Base-by-base conservation (phyloP, 1,139 yeast genomes). In the Geotrichum aggregatum region DNA sequence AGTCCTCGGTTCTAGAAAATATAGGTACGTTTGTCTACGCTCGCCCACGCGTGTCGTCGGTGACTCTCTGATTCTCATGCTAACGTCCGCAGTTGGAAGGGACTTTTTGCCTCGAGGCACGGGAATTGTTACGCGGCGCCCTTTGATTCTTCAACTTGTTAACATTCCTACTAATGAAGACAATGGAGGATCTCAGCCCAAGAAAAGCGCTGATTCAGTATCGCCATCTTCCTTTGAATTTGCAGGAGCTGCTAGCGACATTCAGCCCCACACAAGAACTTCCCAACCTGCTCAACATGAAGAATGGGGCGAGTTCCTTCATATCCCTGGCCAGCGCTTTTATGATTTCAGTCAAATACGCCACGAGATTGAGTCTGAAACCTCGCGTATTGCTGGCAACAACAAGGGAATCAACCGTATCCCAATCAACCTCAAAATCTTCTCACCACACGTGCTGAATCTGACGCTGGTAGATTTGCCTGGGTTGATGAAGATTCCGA, bases 301-400 rank as follows among this genome's bases (percentile, higher is more conserved):
- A 43, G 97, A 92, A 70, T 94, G 96, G 95, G 98, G 98, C 44
- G 98, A 94, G 68, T 94, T 94, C 64, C 73, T 92, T 56, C 99
- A 94, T 68, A 72, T 88, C 35, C 98, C 98, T 10, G 87, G 87
- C 50, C 82, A 83, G 61, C 75, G 86, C 59, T 92, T 86, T 67
- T 87, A 84, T 70, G 82, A 82, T 66, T 92, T 92, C 67, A 71
- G 76, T 46, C 95, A 88, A 46, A 89, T 94, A 56, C 80, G 96
- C 60, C 75, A 75, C 49, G 99, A 94, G 70, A 94, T 94, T 62
- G 96, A 88, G 68, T 76, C 74, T 56, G 99, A 94, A 71, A 94
- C 99, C 3, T 78, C 87, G 13, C 78, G 98, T 61, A 84, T 92
- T 60, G 98, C 98, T 1, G 99, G 99, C 19, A 79, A 80, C 65